Conservation (phyloP, 345 rosid genomes). For the Schrenkiella parvula region DNA sequence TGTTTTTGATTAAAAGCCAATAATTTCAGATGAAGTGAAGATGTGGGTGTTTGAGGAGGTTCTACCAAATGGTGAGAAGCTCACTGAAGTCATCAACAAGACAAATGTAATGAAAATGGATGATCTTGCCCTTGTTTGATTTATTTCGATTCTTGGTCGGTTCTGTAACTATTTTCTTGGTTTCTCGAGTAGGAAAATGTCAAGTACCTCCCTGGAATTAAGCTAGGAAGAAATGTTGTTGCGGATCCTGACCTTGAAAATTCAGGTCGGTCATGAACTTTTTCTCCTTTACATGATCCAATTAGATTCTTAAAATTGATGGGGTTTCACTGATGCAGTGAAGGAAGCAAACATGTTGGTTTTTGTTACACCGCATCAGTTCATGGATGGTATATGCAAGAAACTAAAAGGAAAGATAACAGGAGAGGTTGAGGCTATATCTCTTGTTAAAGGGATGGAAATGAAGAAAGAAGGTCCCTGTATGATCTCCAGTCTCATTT, state of each 20-base stretch:
- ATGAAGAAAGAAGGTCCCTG: slow-evolving; percentile 91
- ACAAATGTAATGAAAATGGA: slow-evolving; percentile 51
- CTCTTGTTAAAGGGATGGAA: slow-evolving; percentile 97
- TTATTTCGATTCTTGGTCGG: not conserved
- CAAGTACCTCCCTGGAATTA: slow-evolving; percentile 83
- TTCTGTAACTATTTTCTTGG: not conserved
- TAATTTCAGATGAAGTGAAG: slow-evolving; percentile 84
- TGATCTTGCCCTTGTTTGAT: not conserved
- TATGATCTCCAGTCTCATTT: slow-evolving; percentile 83
- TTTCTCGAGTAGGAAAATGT: slow-evolving; percentile 60
- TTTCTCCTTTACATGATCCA: not conserved
- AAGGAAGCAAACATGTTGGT: slow-evolving; percentile 86
- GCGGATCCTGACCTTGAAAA: slow-evolving; percentile 80
- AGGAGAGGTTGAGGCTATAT: slow-evolving; percentile 68
- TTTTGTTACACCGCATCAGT: slow-evolving; percentile 92
- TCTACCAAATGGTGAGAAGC: slow-evolving; percentile 81
- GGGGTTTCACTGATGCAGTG: slow-evolving; percentile 40
- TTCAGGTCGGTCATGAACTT: slow-evolving; percentile 47
- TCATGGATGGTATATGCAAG: slow-evolving; percentile 85
- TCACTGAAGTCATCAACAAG: slow-evolving; percentile 73
- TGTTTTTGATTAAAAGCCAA: not conserved
- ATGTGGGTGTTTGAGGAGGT: slow-evolving; percentile 98
- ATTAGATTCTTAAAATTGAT: not conserved
- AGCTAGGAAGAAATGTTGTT: slow-evolving; percentile 74
- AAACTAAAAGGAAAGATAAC: slow-evolving; percentile 63